Conservation (phyloP, 805 yeast genomes). For the Yamadazyma ubonensis region DNA sequence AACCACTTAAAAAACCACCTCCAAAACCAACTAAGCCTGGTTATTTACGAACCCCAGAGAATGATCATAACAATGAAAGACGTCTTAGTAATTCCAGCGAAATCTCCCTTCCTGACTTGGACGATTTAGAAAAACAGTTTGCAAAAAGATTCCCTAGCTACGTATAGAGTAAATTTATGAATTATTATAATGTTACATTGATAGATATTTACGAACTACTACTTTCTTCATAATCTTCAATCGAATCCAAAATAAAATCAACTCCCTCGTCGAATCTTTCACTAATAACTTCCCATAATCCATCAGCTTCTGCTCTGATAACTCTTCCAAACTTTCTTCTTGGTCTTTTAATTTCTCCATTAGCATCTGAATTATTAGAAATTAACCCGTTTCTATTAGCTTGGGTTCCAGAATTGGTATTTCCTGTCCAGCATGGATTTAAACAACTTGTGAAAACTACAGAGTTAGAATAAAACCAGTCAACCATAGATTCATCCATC, state of each 20-base stretch:
- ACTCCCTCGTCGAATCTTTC: slow-evolving; percentile 84
- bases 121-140: slow-evolving; percentile 57
- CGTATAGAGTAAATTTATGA: slow-evolving; percentile 39
- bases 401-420: slow-evolving; percentile 17
- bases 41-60: slow-evolving; percentile 42
- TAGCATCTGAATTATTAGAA: slow-evolving; percentile 13
- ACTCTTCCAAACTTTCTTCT: slow-evolving; percentile 92
- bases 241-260: slow-evolving; percentile 77
- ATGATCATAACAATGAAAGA: slow-evolving; percentile 18
- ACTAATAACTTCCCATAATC: slow-evolving; percentile 70
- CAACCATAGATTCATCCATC: slow-evolving; percentile 84
- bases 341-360: slow-evolving; percentile 58
- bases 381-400: slow-evolving; percentile 20
- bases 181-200: slow-evolving; percentile 8
- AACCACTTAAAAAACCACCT: slow-evolving; percentile 43
- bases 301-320: slow-evolving; percentile 67
- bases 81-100: slow-evolving; percentile 40
- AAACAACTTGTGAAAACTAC: slow-evolving; percentile 71
- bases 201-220: too few relatives aligned
- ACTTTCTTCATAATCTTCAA: slow-evolving; percentile 47
- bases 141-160: slow-evolving; percentile 61
- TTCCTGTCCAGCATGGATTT: slow-evolving; percentile 78
- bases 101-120: slow-evolving; percentile 51
- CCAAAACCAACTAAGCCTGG: slow-evolving; percentile 67
- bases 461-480: slow-evolving; percentile 89